Evolutionary conservation across 805 yeast species (phyloP).

Genomic region (Vanderwaltozyma verrucispora): DNA sequence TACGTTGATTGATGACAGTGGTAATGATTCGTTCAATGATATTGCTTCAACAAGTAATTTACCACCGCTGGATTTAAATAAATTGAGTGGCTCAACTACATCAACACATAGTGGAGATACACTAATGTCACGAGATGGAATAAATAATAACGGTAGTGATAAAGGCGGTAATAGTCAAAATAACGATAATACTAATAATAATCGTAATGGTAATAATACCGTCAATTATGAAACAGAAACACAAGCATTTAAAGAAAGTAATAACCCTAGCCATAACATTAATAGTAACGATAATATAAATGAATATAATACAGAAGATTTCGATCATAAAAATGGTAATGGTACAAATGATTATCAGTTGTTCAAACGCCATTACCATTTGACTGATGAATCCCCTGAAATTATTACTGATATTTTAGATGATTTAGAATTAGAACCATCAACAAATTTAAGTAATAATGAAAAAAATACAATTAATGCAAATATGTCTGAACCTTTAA

Average conservation of each 20-base stretch:
- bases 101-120: background rate
- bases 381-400: constrained; percentile 17
- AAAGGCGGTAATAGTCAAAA: too few relatives aligned
- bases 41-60: background rate
- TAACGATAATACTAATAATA: too few relatives aligned
- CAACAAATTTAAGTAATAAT: background rate
- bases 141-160: too few relatives aligned
- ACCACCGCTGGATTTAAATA: background rate
- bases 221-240: too few relatives aligned
- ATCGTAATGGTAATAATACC: too few relatives aligned
- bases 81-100: too few relatives aligned
- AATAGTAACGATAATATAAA: background rate
- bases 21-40: background rate
- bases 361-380: constrained; percentile 21
- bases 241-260: too few relatives aligned
- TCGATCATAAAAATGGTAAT: background rate
- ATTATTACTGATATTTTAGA: constrained; percentile 15
- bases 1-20: constrained; percentile 6
- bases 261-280: too few relatives aligned
- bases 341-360: constrained; percentile 12
- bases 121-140: too few relatives aligned
- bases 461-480: too few relatives aligned
- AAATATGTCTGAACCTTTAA: background rate
- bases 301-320: background rate
- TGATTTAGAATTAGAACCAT: constrained; percentile 10